Conservation (phyloP, 1,284 basidiomycete species). For the Sporisorium graminicola region DNA sequence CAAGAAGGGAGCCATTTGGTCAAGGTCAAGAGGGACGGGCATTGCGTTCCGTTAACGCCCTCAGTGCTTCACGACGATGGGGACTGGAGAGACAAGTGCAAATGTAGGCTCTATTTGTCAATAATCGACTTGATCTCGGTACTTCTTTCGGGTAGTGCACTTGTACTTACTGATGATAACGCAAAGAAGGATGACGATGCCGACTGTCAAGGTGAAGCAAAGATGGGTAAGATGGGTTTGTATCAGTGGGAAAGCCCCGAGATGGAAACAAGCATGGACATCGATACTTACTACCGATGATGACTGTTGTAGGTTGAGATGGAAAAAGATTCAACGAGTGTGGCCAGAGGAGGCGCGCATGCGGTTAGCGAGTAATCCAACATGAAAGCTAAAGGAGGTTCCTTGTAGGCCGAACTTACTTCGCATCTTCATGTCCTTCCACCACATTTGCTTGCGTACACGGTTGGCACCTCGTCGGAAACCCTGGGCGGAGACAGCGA, state of each 20-base stretch:
- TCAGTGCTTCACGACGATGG: conserved; percentile 61
- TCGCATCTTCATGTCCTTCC: conserved; percentile 64
- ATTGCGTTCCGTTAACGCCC: not conserved
- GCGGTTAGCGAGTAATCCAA: conserved; percentile 1
- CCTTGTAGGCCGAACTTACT: conserved; percentile 29
- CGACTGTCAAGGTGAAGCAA: conserved; percentile 31
- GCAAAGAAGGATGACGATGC: conserved; percentile 67
- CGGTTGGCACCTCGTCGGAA: conserved; percentile 97
- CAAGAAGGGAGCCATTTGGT: conserved; percentile 7
- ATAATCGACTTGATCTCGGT: not conserved
- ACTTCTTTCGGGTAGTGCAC: not conserved
- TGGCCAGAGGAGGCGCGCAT: not conserved
- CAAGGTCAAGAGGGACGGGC: conserved; percentile 3
- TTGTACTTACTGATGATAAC: conserved; percentile 67
- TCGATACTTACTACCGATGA: conserved; percentile 37
- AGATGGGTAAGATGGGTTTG: not conserved
- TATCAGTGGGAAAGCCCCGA: not conserved
- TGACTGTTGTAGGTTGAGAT: conserved; percentile 18
- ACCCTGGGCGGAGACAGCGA: conserved; percentile 98
- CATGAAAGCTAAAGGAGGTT: not conserved
- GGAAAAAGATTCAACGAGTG: not conserved
- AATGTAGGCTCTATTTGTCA: not conserved
- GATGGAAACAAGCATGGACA: not conserved
- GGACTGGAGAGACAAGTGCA: conserved; percentile 33
- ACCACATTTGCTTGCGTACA: conserved; percentile 90